These are phyloP conservation scores for Oemleria cerasiformis DNA, from an alignment of 306 rosid genomes.

Conservation along the genomic window DNA sequence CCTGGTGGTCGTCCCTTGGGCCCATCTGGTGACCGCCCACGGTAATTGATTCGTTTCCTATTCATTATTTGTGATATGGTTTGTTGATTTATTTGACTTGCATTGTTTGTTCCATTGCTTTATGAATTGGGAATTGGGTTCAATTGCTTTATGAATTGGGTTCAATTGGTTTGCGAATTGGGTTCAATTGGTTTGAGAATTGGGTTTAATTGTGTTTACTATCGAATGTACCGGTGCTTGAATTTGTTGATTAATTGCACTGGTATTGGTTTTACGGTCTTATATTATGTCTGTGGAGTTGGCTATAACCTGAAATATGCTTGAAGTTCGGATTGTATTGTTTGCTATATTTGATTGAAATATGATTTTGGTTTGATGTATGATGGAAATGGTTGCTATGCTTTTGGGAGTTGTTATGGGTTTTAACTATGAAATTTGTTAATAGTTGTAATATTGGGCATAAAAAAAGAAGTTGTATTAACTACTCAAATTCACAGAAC, in stretches of 20 bases:
- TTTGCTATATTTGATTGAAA: background rate
- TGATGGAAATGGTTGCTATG: background rate
- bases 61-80: background rate
- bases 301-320: background rate
- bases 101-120: background rate
- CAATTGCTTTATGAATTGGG: too few relatives aligned
- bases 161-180: too few relatives aligned
- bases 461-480: background rate
- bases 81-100: background rate
- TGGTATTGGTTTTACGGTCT: background rate
- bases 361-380: background rate
- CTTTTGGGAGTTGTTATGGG: background rate
- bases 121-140: background rate
- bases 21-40: slow-evolving; percentile 84
- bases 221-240: background rate
- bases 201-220: too few relatives aligned
- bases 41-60: slow-evolving; percentile 29
- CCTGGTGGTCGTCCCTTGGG: slow-evolving; percentile 70
- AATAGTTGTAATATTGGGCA: background rate
- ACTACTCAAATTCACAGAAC: background rate
- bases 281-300: background rate
- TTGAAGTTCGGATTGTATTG: background rate
- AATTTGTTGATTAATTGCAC: background rate
- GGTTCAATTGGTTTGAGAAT: too few relatives aligned
- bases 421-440: background rate